Percentiles rank a stretch among this genome's conserved stretches.
These are phyloP conservation scores for Quillaja saponaria DNA, from an alignment of 306 rosid genomes.

Conservation along the genomic window DNA sequence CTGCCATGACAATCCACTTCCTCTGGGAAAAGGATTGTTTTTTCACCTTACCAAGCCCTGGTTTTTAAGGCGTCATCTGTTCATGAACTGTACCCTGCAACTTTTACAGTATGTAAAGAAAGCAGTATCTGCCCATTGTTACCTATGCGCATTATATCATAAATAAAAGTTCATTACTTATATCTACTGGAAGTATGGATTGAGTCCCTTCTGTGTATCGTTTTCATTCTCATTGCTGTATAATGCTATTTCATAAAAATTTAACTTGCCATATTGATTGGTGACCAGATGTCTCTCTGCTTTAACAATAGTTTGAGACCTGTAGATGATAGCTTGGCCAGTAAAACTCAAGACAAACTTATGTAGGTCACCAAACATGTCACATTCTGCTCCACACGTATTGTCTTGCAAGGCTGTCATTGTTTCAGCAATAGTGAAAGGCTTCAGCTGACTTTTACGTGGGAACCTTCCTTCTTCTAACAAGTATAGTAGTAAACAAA, in stretches of 20 bases:
- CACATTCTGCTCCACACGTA: constrained; percentile 28
- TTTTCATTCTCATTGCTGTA: too few species aligned
- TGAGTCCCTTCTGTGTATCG: too few species aligned
- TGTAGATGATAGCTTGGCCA: not conserved
- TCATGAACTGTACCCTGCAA: constrained; percentile 44
- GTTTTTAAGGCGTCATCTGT: constrained; percentile 58
- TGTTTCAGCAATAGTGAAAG: constrained; percentile 19
- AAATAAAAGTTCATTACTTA: too few species aligned
- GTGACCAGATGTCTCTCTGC: not conserved
- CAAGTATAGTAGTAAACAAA: not conserved
- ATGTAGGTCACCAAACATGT: constrained; percentile 1
- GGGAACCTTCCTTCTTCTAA: constrained; percentile 1
- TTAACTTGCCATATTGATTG: constrained; percentile 29
- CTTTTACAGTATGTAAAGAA: constrained; percentile 36
- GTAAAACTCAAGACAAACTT: not conserved
- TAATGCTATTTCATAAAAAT: constrained; percentile 24
- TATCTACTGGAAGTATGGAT: too few species aligned
- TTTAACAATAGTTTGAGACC: not conserved
- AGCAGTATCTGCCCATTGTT: constrained; percentile 46
- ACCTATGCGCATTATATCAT: too few species aligned
- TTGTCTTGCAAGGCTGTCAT: constrained; percentile 22
- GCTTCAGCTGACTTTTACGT: constrained; percentile 3
- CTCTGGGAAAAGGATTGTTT: constrained; percentile 44
- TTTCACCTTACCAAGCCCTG: constrained; percentile 54
- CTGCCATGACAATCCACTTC: constrained; percentile 65